Conservation (phyloP, 805 yeast genomes). For the Yarrowia hollandica region DNA sequence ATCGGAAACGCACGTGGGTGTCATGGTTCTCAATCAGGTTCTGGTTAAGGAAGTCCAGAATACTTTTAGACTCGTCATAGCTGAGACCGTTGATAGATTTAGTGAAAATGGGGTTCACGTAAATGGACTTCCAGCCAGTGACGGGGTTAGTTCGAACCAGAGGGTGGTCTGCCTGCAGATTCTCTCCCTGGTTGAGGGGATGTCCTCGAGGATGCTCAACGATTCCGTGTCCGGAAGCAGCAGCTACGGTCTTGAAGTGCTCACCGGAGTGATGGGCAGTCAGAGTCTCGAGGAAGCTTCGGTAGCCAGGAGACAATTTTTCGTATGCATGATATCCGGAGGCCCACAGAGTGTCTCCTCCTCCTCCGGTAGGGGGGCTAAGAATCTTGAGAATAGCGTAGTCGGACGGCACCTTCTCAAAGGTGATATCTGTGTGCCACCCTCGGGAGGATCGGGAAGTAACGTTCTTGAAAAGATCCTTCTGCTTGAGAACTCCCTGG, state of each 20-base stretch:
- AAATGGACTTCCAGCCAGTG: conserved; percentile 62
- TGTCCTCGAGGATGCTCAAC: conserved; percentile 36
- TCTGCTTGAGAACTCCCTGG: background rate
- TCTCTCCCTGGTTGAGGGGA: conserved; percentile 38
- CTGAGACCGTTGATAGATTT: conserved; percentile 53
- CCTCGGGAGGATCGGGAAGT: conserved; percentile 34
- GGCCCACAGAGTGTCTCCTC: conserved; percentile 57
- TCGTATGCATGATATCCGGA: conserved; percentile 58
- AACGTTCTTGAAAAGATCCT: background rate
- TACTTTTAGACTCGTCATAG: conserved; percentile 51
- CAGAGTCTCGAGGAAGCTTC: conserved; percentile 48
- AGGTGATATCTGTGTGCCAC: conserved; percentile 80
- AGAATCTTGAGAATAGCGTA: conserved; percentile 65
- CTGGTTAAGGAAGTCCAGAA: conserved; percentile 49
- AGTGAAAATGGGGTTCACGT: conserved; percentile 54
- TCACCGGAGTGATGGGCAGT: conserved; percentile 35
- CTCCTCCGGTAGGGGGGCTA: conserved; percentile 53
- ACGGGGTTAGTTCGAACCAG: conserved; percentile 65
- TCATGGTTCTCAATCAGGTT: conserved; percentile 50
- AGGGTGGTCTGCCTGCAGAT: conserved; percentile 48
- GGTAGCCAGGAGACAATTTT: conserved; percentile 51
- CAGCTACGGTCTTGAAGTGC: conserved; percentile 31
- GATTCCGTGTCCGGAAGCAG: conserved; percentile 29
- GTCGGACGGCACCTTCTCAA: conserved; percentile 75
- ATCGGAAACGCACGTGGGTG: conserved; percentile 41